Conservation (phyloP, 495 filamentous ascomycete genomes). For the Trichoderma virens region DNA sequence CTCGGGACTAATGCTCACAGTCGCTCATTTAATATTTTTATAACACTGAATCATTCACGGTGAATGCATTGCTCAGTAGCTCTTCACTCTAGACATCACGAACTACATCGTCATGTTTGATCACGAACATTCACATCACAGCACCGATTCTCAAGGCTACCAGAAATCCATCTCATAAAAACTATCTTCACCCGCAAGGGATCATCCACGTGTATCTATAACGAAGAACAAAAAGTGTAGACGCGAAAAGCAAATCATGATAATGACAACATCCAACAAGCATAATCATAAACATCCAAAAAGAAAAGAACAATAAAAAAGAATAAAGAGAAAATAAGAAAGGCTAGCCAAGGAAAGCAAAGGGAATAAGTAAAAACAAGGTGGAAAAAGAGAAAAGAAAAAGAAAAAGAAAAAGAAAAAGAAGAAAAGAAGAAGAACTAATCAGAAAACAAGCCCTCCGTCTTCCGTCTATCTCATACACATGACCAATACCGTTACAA, state of each 20-base stretch:
- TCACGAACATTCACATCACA: too few relatives aligned
- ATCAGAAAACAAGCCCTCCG: background rate
- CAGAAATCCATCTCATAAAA: background rate
- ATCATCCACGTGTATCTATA: background rate
- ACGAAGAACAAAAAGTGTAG: too few relatives aligned
- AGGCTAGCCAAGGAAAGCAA: too few relatives aligned
- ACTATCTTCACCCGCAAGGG: background rate
- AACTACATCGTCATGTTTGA: too few relatives aligned
- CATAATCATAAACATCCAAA: background rate
- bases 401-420: background rate
- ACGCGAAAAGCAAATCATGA: too few relatives aligned
- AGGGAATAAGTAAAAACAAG: background rate
- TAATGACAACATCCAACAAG: background rate
- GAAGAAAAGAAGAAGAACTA: background rate
- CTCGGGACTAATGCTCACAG: too few relatives aligned
- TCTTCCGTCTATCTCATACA: constrained; percentile 5
- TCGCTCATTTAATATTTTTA: too few relatives aligned
- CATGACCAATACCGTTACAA: background rate
- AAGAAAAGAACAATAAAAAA: background rate
- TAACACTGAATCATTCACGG: too few relatives aligned
- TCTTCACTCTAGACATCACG: too few relatives aligned
- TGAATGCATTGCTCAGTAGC: too few relatives aligned
- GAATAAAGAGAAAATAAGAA: background rate
- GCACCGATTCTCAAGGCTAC: too few relatives aligned
- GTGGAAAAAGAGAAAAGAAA: background rate